Evolutionary conservation across 805 yeast species (phyloP).

Genomic region (Wickerhamiella kazuoi): DNA sequence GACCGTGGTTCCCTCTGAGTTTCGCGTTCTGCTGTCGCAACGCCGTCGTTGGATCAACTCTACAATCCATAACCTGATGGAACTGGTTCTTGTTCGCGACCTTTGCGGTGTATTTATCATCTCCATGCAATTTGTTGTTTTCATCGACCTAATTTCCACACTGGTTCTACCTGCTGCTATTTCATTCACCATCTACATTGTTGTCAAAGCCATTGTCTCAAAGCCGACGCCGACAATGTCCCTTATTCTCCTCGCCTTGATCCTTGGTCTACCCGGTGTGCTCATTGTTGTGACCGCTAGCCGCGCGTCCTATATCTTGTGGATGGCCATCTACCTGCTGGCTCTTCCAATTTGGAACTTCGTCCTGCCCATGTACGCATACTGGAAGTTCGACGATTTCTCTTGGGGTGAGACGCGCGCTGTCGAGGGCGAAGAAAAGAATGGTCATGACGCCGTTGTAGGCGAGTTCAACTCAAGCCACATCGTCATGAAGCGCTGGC

Average conservation of each 20-base stretch:
- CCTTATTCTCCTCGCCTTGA: slow-evolving; percentile 53
- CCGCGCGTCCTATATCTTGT: slow-evolving; percentile 47
- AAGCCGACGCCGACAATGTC: slow-evolving; percentile 65
- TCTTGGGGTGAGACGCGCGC: slow-evolving; percentile 92
- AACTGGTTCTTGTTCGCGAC: slow-evolving; percentile 65
- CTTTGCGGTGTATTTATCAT: slow-evolving; percentile 89
- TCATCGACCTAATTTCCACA: slow-evolving; percentile 72
- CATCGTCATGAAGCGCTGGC: slow-evolving; percentile 86
- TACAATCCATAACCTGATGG: slow-evolving; percentile 82
- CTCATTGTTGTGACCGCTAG: slow-evolving; percentile 70
- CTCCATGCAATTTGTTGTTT: slow-evolving; percentile 84
- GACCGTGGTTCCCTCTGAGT: slow-evolving; percentile 76
- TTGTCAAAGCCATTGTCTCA: slow-evolving; percentile 50
- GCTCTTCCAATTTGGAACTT: slow-evolving; percentile 94
- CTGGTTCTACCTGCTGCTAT: slow-evolving; percentile 80
- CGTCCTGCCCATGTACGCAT: slow-evolving; percentile 69
- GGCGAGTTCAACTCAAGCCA: slow-evolving; percentile 86
- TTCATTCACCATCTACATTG: slow-evolving; percentile 62
- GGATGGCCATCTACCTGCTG: slow-evolving; percentile 60
- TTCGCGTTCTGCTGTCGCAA: slow-evolving; percentile 66
- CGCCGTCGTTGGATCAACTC: slow-evolving; percentile 96
- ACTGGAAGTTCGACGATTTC: slow-evolving; percentile 91
- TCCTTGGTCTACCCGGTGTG: slow-evolving; percentile 73
- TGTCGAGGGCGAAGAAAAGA: slow-evolving; percentile 51
- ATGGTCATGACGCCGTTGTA: slow-evolving; percentile 45